Evolutionary conservation across 2,329 filamentous ascomycete species (phyloP), one percentile per base, ranked within the genome.

Genomic region (Fusarium pseudograminearum): DNA sequence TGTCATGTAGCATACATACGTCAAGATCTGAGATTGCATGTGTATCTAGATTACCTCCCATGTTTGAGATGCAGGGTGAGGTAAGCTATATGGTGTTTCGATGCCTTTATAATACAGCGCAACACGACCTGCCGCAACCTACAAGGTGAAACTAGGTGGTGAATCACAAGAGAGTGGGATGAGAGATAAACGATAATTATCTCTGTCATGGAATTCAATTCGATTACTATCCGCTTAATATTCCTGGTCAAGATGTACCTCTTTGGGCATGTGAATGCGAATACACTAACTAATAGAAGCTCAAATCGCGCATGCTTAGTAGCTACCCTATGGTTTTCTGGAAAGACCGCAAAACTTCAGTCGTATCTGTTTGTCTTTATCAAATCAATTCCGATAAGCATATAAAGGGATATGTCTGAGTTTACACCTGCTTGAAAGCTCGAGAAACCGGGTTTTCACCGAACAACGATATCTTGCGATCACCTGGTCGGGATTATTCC

Each of bases 371-470:
- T 30, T 28, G 10, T 52, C 34, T 28, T 24, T n/a, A 40, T 14
- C 7, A 11, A 20, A 30, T 40, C 14, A 5, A 22, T 14, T 18
- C 28, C 14, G n/a, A 26, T 51, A 40, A 50, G 31, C 16, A 26
- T 36, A 14, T 50, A n/a, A 31, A 33, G 26, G 20, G 14, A 41
- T 40, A n/a, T 20, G 33, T 34, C 16, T 26, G 16, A 15, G 4
- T 24, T 20, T 51, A 4, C 10, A 18, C 5, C 6, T 18, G 40
- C 12, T 10, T 50, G 44, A 47, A 56, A 70, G 64, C 61, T 67
- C 50, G 47, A 74, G 62, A 71, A 67, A 67, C 67, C 71, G 71
- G 71, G 66, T 58, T 65, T 57, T 55, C 45, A 48, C 67, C 59
- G 65, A 61, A 55, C 40, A 57, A 44, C 33, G 30, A 30, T 33